Evolutionary conservation across 2,329 filamentous ascomycete genomes (phyloP).

Genomic region (Trichoderma brevicompactum): DNA sequence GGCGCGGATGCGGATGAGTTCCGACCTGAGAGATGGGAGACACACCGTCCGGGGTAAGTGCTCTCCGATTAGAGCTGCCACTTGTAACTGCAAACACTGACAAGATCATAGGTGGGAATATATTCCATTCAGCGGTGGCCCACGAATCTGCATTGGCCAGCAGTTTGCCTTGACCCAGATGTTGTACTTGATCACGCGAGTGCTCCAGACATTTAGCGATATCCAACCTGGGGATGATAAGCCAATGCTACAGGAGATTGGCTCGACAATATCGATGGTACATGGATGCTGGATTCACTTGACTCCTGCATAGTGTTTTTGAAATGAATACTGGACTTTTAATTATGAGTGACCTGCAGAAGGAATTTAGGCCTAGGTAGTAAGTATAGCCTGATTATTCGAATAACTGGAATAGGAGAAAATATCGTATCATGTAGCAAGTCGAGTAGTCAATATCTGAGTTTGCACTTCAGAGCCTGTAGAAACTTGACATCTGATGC

Average conservation of each 20-base stretch:
- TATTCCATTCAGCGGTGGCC: slow-evolving; percentile 51
- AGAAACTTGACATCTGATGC: too few species aligned
- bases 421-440: too few species aligned
- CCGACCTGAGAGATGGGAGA: slow-evolving; percentile 50
- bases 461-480: too few species aligned
- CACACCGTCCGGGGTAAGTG: slow-evolving; percentile 43
- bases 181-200: slow-evolving; percentile 43
- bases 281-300: slow-evolving; percentile 38
- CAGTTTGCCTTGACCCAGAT: slow-evolving; percentile 48
- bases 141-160: slow-evolving; percentile 51
- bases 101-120: slow-evolving; percentile 44
- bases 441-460: too few species aligned
- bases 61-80: background rate
- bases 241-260: slow-evolving; percentile 35
- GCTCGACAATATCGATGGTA: slow-evolving; percentile 36
- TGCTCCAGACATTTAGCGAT: slow-evolving; percentile 42
- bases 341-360: background rate
- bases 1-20: slow-evolving; percentile 50
- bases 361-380: too few species aligned
- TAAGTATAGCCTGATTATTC: too few species aligned
- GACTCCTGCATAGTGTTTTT: slow-evolving; percentile 29
- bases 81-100: background rate
- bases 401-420: too few species aligned
- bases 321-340: too few species aligned
- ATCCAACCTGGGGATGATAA: slow-evolving; percentile 38